Evolutionary conservation across 2,329 filamentous ascomycete genomes (phyloP).

Genomic region (Colletotrichum sp.): DNA sequence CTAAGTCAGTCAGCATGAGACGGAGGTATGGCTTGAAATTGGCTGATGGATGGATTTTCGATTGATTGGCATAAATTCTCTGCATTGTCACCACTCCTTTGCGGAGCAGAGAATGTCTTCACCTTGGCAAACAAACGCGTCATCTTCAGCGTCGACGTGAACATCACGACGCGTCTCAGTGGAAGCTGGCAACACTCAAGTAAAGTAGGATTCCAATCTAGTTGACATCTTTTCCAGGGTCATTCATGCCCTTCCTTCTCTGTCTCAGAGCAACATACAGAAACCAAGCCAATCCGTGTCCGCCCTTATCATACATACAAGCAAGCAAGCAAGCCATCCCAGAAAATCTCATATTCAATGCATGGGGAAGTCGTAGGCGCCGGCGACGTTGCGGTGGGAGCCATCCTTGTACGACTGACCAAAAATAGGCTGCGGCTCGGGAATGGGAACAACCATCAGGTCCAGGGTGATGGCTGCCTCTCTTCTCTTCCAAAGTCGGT

Average conservation of each 20-base stretch:
- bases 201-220: not conserved
- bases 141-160: not conserved
- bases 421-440: not conserved
- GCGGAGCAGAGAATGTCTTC: not conserved
- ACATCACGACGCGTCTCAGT: not conserved
- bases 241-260: not conserved
- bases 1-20: not conserved
- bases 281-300: not conserved
- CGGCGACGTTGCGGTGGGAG: not conserved
- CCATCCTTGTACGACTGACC: not conserved
- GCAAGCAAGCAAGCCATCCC: not conserved
- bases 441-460: constrained; percentile 5
- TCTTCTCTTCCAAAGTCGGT: constrained; percentile 1
- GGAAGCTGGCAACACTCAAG: not conserved
- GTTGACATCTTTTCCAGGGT: not conserved
- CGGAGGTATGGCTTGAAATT: not conserved
- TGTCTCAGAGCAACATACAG: not conserved
- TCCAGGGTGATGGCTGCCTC: constrained; percentile 17
- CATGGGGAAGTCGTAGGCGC: not conserved
- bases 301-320: not conserved
- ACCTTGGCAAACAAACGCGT: not conserved
- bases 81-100: not conserved
- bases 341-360: not conserved
- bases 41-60: not conserved
- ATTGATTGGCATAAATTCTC: not conserved